Percentiles rank a stretch among this genome's conserved stretches.
phyloP scores from a whole-genome alignment of 2,329 filamentous ascomycete species.

The Aspergillus unguis region DNA sequence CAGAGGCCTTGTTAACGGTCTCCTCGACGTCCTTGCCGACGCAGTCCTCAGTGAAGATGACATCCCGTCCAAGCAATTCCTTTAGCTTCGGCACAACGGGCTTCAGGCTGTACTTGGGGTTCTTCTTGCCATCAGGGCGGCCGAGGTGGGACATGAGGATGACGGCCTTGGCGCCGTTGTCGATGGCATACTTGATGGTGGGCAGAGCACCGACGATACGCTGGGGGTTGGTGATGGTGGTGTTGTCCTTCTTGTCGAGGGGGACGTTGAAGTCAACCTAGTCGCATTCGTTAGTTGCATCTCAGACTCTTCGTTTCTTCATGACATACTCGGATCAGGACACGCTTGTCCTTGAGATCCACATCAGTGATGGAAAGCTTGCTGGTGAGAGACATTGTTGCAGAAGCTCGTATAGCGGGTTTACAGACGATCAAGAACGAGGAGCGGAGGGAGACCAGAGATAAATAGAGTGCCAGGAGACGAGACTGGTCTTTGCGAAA shows the following conservation, averaged over 20 bases:
- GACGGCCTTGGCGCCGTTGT: slow-evolving; percentile 86
- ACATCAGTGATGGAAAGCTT: slow-evolving; percentile 97
- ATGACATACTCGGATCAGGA: slow-evolving; percentile 83
- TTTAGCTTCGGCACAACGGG: slow-evolving; percentile 88
- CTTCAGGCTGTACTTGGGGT: slow-evolving; percentile 91
- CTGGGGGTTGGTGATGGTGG: slow-evolving; percentile 97
- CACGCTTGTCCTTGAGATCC: slow-evolving; percentile 96
- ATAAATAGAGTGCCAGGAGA: slow-evolving; percentile 11
- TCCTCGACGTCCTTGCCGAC: slow-evolving; percentile 89
- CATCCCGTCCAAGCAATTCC: slow-evolving; percentile 79
- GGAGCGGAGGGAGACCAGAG: slow-evolving; percentile 5
- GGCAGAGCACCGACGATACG: slow-evolving; percentile 94
- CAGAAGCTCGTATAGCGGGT: slow-evolving; percentile 16
- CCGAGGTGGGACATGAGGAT: slow-evolving; percentile 98
- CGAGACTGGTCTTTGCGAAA: background rate
- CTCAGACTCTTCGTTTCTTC: slow-evolving; percentile 14
- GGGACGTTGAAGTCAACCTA: slow-evolving; percentile 99
- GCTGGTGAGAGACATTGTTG: slow-evolving; percentile 89
- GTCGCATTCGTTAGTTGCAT: slow-evolving; percentile 12
- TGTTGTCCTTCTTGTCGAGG: slow-evolving; percentile 69
- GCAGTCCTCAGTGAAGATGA: slow-evolving; percentile 85
- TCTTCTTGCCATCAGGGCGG: slow-evolving; percentile 84
- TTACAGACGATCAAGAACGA: slow-evolving; percentile 11
- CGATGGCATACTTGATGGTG: slow-evolving; percentile 90
- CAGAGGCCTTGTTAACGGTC: slow-evolving; percentile 75